phyloP scores from a whole-genome alignment of 1,284 basidiomycete species.

The Ustilago tritici region DNA sequence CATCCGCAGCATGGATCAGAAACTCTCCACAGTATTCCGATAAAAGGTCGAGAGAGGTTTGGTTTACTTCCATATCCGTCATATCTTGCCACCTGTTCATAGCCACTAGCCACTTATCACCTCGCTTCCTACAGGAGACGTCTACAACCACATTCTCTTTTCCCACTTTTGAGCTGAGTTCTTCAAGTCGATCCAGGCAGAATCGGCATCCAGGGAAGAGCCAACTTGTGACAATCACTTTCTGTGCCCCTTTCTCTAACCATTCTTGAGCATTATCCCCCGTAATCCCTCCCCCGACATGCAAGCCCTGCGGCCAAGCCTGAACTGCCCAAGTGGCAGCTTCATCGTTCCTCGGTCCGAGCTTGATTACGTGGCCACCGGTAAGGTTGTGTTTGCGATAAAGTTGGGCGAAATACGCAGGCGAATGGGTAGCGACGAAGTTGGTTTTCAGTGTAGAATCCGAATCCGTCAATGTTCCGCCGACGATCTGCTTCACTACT shows the following conservation, averaged over 20 bases:
- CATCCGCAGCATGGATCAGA: conserved; percentile 95
- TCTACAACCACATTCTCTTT: conserved; percentile 93
- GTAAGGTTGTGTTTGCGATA: conserved; percentile 79
- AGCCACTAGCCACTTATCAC: conserved; percentile 88
- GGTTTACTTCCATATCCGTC: conserved; percentile 89
- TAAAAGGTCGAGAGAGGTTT: conserved; percentile 36
- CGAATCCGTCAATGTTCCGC: conserved; percentile 80
- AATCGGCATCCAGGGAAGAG: conserved; percentile 88
- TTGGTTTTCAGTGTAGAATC: conserved; percentile 80
- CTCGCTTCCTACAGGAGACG: conserved; percentile 88
- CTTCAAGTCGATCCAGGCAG: conserved; percentile 78
- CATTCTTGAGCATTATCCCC: conserved; percentile 84
- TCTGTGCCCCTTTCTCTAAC: conserved; percentile 89
- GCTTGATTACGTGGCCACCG: conserved; percentile 96
- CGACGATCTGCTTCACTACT: conserved; percentile 95
- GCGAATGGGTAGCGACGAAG: conserved; percentile 86
- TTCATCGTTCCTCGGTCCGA: conserved; percentile 86
- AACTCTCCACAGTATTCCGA: conserved; percentile 79
- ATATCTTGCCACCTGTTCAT: conserved; percentile 99
- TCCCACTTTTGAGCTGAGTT: conserved; percentile 78
- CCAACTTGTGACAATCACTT: conserved; percentile 97
- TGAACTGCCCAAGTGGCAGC: conserved; percentile 84
- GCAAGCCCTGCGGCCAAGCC: conserved; percentile 85
- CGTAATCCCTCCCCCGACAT: conserved; percentile 93
- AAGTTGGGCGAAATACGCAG: conserved; percentile 83